phyloP scores from a whole-genome alignment of 2,329 filamentous ascomycete species.

The Stylonectria norvegica region DNA sequence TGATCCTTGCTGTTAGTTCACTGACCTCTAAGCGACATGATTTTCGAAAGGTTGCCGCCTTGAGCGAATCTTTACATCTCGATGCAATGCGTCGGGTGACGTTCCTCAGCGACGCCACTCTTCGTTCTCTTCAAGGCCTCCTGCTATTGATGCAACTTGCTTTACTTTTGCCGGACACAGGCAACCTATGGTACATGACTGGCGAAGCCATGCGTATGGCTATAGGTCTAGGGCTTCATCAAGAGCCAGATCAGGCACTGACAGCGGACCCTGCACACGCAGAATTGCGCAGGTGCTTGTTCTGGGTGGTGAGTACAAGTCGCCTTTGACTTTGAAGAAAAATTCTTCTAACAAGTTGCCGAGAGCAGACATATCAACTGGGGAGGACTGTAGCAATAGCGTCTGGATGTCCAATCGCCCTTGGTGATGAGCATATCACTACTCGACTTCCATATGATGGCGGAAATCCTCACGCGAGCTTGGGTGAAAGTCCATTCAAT shows the following conservation, averaged over 20 bases:
- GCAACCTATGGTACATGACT: slow-evolving; percentile 19
- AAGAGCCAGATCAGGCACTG: slow-evolving; percentile 10
- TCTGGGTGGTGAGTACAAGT: slow-evolving; percentile 11
- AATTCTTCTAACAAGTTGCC: not conserved
- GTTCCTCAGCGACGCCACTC: slow-evolving; percentile 8
- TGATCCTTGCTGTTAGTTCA: slow-evolving; percentile 18
- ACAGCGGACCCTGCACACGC: not conserved
- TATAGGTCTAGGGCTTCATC: slow-evolving; percentile 19
- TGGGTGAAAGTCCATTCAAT: not conserved
- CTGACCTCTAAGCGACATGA: slow-evolving; percentile 17
- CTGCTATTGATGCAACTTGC: slow-evolving; percentile 16
- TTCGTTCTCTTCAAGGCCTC: slow-evolving; percentile 14
- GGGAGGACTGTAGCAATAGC: slow-evolving; percentile 13
- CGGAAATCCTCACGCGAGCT: not conserved
- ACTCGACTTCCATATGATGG: slow-evolving; percentile 7
- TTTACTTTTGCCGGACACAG: slow-evolving; percentile 16
- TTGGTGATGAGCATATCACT: slow-evolving; percentile 10
- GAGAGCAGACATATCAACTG: slow-evolving; percentile 9
- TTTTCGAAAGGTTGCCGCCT: slow-evolving; percentile 18
- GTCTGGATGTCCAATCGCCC: slow-evolving; percentile 7
- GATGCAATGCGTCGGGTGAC: slow-evolving; percentile 14
- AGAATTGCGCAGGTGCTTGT: slow-evolving; percentile 10
- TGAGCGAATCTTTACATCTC: slow-evolving; percentile 17
- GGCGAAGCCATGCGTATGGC: slow-evolving; percentile 24
- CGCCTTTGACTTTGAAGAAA: not conserved